These are phyloP conservation scores for Knoxdaviesia capensis DNA, from an alignment of 2,329 filamentous ascomycete species.

Conservation along the genomic window DNA sequence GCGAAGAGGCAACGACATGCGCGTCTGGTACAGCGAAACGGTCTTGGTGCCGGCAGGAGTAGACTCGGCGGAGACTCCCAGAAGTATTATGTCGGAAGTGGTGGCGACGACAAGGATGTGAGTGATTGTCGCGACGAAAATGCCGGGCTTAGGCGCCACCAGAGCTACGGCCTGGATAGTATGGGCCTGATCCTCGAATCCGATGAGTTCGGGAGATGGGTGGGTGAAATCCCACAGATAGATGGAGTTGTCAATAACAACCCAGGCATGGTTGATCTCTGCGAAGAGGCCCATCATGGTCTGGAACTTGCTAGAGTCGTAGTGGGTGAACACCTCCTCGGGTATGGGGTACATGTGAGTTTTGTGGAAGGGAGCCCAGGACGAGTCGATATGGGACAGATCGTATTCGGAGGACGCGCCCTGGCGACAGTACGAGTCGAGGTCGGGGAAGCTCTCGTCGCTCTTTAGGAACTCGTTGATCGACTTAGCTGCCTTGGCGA, in stretches of 20 bases:
- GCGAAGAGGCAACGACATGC: conserved; percentile 60
- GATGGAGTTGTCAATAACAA: conserved; percentile 83
- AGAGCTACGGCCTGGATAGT: conserved; percentile 84
- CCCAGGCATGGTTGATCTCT: conserved; percentile 87
- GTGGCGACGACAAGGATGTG: conserved; percentile 83
- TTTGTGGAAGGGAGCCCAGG: conserved; percentile 82
- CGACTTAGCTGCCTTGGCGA: conserved; percentile 62
- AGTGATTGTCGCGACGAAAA: conserved; percentile 72
- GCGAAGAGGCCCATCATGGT: conserved; percentile 94
- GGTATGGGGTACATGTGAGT: conserved; percentile 76
- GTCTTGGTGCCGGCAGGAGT: conserved; percentile 49
- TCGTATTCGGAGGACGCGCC: conserved; percentile 88
- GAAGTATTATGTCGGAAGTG: conserved; percentile 60
- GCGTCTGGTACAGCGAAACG: conserved; percentile 71
- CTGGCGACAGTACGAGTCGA: conserved; percentile 77
- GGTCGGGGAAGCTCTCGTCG: conserved; percentile 68
- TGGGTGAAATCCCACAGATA: conserved; percentile 97
- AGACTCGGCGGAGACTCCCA: conserved; percentile 58
- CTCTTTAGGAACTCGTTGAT: conserved; percentile 60
- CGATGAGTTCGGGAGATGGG: conserved; percentile 76
- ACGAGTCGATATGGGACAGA: conserved; percentile 39
- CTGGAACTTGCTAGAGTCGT: conserved; percentile 68
- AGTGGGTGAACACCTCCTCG: conserved; percentile 79
- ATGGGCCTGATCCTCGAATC: conserved; percentile 75
- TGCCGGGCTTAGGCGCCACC: conserved; percentile 63